phyloP scores from a whole-genome alignment of 495 filamentous ascomycete species.

The Penicillium maclennaniae region DNA sequence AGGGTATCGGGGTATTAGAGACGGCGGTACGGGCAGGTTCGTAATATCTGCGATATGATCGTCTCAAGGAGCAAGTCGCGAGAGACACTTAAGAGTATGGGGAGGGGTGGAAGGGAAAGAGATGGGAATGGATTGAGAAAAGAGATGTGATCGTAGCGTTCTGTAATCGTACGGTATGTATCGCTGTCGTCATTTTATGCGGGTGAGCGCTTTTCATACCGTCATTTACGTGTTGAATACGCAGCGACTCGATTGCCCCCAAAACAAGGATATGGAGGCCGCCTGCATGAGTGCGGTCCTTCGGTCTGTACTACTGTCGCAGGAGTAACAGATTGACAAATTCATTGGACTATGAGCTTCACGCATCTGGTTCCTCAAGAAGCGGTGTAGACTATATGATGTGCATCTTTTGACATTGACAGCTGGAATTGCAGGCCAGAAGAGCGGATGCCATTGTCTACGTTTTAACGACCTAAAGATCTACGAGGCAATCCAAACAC shows the following conservation, averaged over 20 bases:
- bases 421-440: neutral
- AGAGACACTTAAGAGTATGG: conserved; percentile 18
- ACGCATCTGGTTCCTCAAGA: conserved; percentile 1
- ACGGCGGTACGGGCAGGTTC: neutral
- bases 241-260: neutral
- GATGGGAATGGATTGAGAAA: conserved; percentile 17
- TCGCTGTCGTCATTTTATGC: conserved; percentile 3
- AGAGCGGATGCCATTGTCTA: neutral
- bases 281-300: conserved; percentile 10
- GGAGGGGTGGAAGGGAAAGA: conserved; percentile 7
- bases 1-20: neutral
- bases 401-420: conserved; percentile 7
- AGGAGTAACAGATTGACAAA: conserved; percentile 1
- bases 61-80: neutral
- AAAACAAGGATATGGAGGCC: conserved; percentile 13
- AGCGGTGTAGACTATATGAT: conserved; percentile 12
- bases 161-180: conserved; percentile 15
- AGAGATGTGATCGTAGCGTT: conserved; percentile 10
- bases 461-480: conserved; percentile 3
- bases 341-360: neutral
- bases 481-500: neutral
- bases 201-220: conserved; percentile 3
- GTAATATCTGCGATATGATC: conserved; percentile 1
- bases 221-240: conserved; percentile 1
- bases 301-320: conserved; percentile 6